Percentiles rank a stretch among this genome's conserved stretches.
phyloP scores from a whole-genome alignment of 2,329 filamentous ascomycete genomes.

The Penicillium psychrosexuale region DNA sequence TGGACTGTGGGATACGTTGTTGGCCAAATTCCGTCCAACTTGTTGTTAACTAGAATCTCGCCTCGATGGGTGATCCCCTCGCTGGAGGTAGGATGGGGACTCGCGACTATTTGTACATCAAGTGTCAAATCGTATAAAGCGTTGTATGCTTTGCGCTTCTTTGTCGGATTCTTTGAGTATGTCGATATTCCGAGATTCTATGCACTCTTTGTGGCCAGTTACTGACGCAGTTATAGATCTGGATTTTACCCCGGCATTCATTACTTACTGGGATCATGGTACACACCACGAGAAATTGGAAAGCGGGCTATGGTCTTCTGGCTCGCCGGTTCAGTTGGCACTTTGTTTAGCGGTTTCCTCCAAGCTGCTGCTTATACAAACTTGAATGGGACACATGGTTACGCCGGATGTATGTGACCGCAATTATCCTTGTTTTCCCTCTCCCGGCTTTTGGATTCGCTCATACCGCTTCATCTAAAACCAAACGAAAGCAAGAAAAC shows the following conservation, averaged over 20 bases:
- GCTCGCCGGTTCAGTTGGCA: constrained; percentile 20
- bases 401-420: constrained; percentile 20
- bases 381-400: constrained; percentile 23
- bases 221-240: constrained; percentile 6
- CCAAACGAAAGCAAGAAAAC: neutral
- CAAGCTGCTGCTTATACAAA: constrained; percentile 24
- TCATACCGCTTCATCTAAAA: neutral
- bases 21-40: constrained; percentile 44
- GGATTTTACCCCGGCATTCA: constrained; percentile 27
- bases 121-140: constrained; percentile 23
- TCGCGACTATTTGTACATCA: constrained; percentile 21
- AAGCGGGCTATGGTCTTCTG: constrained; percentile 26
- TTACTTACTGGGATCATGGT: constrained; percentile 28
- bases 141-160: constrained; percentile 24
- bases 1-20: constrained; percentile 50
- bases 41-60: constrained; percentile 46
- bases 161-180: constrained; percentile 31
- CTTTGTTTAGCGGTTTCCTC: constrained; percentile 24
- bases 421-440: neutral
- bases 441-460: neutral
- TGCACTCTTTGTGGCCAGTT: neutral
- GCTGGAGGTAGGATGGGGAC: constrained; percentile 36
- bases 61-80: constrained; percentile 45
- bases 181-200: neutral
- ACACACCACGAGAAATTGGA: constrained; percentile 25